Base-by-base conservation (phyloP, 2,329 filamentous ascomycete genomes). In the Monosporascus sp. region DNA sequence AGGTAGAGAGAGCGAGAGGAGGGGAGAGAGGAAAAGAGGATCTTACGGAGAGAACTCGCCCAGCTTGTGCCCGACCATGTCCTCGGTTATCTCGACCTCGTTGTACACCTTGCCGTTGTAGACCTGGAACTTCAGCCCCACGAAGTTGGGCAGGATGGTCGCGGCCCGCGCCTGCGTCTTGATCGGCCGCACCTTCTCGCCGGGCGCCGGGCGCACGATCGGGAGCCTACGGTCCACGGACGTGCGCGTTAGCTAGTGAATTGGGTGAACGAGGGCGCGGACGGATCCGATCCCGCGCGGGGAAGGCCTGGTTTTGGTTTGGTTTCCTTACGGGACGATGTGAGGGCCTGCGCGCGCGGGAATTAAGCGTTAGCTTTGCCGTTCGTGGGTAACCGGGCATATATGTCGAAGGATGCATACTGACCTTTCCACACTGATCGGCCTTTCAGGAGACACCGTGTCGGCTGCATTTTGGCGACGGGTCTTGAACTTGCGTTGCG, bases 31-130 rank as follows among this genome's bases (percentile, higher is more conserved):
- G 36, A 27, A 44, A 49, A 84, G n/a, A n/a, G n/a, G n/a, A n/a
- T n/a, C 90, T 66, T 82, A 96, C 91, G 84, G 78, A 58, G 91
- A 86, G 71, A 96, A 97, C 74, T 97, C 92, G 64, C 92, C 92
- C 62, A 97, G 79, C 75, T 96, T 97, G 73, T 94, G 88, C 51
- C 92, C 92, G 49, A 97, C 92, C 92, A 97, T 97, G 66, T 96
- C 90, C 70, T 96, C 92, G 17, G 91, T 96, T 59, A 97, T 88
- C 60, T 79, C 81, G 52, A 96, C 80, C 62, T 94, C 89, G 63
- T 87, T 76, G 72, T 96, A 96, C 34, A 81, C 82, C 76, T 94
- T 96, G 66, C 92, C 92, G 70, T 96, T 96, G 76, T 97, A 88
- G 55, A 97, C 83, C 72, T 92, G 87, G 72, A 97, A 97, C 69